phyloP scores from a whole-genome alignment of 768 basidiomycete species.

The Tulasnella sp. region DNA sequence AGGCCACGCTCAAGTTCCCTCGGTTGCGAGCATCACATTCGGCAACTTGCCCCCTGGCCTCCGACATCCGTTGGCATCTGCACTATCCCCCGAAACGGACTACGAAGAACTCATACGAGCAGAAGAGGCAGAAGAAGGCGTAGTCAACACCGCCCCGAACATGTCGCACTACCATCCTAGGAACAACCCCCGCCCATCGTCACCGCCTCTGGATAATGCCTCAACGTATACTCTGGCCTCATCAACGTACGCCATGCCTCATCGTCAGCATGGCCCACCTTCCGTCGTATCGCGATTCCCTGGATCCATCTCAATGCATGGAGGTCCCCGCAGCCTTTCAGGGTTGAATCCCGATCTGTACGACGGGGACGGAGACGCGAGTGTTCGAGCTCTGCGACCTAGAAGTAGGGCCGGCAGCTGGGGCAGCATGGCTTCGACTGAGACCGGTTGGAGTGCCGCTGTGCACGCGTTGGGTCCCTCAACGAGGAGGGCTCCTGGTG shows the following conservation, averaged over 20 bases:
- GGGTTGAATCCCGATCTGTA: constrained; percentile 50
- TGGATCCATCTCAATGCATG: constrained; percentile 7
- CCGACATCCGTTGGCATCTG: constrained; percentile 18
- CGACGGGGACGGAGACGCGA: constrained; percentile 71
- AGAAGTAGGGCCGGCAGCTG: constrained; percentile 84
- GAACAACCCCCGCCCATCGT: constrained; percentile 91
- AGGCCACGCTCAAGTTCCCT: constrained; percentile 41
- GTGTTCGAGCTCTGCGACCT: constrained; percentile 82
- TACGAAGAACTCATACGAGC: neutral
- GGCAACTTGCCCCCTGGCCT: constrained; percentile 49
- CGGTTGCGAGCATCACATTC: constrained; percentile 71
- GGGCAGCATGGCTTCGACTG: constrained; percentile 40
- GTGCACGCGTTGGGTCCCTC: neutral
- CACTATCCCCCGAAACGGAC: constrained; percentile 19
- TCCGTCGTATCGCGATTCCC: constrained; percentile 23
- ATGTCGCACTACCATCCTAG: constrained; percentile 92
- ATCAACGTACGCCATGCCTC: constrained; percentile 66
- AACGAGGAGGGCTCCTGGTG: constrained; percentile 8
- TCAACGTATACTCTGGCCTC: constrained; percentile 90
- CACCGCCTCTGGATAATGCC: constrained; percentile 87
- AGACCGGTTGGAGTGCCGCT: constrained; percentile 76
- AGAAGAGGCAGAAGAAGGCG: constrained; percentile 6
- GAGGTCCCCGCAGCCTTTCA: constrained; percentile 40
- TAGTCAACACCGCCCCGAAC: constrained; percentile 70
- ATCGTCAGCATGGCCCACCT: constrained; percentile 17